These are phyloP conservation scores for Pseudogymnoascus sp. DNA, from an alignment of 2,329 filamentous ascomycete genomes.

Conservation along the genomic window DNA sequence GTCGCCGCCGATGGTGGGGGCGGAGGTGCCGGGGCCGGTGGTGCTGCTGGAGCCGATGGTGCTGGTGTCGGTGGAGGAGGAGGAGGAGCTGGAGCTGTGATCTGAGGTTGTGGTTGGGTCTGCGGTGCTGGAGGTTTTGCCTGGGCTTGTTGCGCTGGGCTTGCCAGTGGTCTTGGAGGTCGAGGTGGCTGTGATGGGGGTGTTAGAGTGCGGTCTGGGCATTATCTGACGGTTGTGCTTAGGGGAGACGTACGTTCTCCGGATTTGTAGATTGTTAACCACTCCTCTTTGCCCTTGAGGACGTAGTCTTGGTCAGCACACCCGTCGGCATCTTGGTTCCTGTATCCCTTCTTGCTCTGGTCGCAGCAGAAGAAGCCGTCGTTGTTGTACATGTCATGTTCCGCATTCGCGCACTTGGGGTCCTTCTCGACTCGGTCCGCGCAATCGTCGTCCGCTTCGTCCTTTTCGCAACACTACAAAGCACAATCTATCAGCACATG, in stretches of 20 bases:
- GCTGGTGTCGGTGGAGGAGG: neutral
- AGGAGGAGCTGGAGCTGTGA: neutral
- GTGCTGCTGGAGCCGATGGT: neutral
- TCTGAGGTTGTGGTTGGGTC: neutral
- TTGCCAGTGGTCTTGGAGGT: neutral
- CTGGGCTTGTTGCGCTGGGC: neutral
- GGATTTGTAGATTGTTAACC: neutral
- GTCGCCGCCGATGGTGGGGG: neutral
- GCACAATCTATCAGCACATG: neutral
- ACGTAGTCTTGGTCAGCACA: neutral
- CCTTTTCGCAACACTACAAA: neutral
- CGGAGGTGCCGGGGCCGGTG: neutral
- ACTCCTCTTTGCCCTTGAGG: neutral
- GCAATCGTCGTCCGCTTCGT: neutral
- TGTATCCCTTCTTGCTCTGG: constrained; percentile 8
- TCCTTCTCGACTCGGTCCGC: neutral
- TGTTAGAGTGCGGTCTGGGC: too few relatives aligned
- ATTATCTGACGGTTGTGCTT: too few relatives aligned
- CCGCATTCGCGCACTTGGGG: constrained; percentile 22
- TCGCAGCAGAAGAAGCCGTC: constrained; percentile 23
- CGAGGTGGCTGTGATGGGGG: neutral
- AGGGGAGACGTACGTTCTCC: neutral
- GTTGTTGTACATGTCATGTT: constrained; percentile 21
- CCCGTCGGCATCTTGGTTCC: neutral
- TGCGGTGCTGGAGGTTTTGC: neutral